Evolutionary conservation across 805 yeast genomes (phyloP).

Genomic region (Cyberlindnera bimundalis): DNA sequence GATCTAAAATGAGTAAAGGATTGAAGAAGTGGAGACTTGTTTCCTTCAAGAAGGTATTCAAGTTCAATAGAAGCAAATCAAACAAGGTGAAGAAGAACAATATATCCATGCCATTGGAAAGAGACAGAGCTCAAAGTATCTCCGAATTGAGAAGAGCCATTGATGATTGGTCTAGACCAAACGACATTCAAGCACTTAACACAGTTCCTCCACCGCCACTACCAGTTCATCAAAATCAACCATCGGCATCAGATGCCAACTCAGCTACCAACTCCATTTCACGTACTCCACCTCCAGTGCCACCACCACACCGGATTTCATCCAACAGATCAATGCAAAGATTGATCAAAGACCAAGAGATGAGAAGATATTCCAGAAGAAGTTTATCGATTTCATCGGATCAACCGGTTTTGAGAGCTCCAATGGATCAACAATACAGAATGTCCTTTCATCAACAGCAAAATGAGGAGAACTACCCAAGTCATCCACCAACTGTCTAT

Average conservation of each 20-base stretch:
- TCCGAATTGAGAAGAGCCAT: slow-evolving; percentile 28
- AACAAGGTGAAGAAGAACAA: slow-evolving; percentile 9
- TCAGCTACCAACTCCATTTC: background rate
- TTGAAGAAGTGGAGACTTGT: slow-evolving; percentile 29
- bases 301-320: slow-evolving; percentile 27
- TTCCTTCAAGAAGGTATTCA: slow-evolving; percentile 22
- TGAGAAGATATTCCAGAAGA: background rate
- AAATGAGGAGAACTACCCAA: slow-evolving; percentile 5
- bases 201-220: slow-evolving; percentile 10
- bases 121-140: slow-evolving; percentile 24
- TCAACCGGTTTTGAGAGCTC: slow-evolving; percentile 6
- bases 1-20: slow-evolving; percentile 25
- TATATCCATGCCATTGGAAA: slow-evolving; percentile 22
- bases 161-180: slow-evolving; percentile 17
- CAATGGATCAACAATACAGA: slow-evolving; percentile 14
- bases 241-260: background rate
- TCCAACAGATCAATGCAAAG: slow-evolving; percentile 18
- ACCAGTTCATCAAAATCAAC: slow-evolving; percentile 6
- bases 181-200: background rate
- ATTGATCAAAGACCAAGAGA: slow-evolving; percentile 11
- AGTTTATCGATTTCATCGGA: background rate
- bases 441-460: background rate
- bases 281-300: slow-evolving; percentile 22
- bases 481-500: slow-evolving; percentile 9
- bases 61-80: slow-evolving; percentile 12